phyloP scores from a whole-genome alignment of 164 flowering plant species.

The Nymphaea colorata region DNA sequence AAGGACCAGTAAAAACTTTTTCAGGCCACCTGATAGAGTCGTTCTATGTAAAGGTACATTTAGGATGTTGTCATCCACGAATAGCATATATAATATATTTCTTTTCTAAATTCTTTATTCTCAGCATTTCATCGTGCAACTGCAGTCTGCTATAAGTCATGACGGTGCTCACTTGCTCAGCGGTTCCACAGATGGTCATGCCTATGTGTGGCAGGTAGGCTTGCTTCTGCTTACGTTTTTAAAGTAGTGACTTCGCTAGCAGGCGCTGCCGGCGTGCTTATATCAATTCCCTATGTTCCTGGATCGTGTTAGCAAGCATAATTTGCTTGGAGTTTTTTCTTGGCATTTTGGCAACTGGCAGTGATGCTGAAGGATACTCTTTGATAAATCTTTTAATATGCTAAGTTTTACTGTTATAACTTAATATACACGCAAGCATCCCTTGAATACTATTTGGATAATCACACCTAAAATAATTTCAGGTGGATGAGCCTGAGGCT shows the following conservation, averaged over 20 bases:
- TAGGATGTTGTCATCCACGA: background rate
- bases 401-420: too few species aligned
- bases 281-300: too few species aligned
- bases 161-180: conserved; percentile 75
- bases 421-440: too few species aligned
- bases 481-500: conserved; percentile 62
- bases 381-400: too few species aligned
- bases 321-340: too few species aligned
- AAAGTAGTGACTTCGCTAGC: too few species aligned
- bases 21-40: conserved; percentile 57
- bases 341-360: too few species aligned
- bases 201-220: conserved; percentile 78
- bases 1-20: conserved; percentile 66
- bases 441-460: too few species aligned
- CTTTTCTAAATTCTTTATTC: background rate
- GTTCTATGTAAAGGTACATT: conserved; percentile 74
- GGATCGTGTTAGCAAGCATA: too few species aligned
- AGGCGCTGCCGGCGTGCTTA: too few species aligned
- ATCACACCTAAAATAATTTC: conserved; percentile 4
- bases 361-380: too few species aligned
- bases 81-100: background rate
- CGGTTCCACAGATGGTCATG: conserved; percentile 92
- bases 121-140: background rate
- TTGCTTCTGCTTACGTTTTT: background rate
- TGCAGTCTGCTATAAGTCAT: conserved; percentile 80